Evolutionary conservation across 441 rosid species (phyloP).

Genomic region (Jatropha podagrica): DNA sequence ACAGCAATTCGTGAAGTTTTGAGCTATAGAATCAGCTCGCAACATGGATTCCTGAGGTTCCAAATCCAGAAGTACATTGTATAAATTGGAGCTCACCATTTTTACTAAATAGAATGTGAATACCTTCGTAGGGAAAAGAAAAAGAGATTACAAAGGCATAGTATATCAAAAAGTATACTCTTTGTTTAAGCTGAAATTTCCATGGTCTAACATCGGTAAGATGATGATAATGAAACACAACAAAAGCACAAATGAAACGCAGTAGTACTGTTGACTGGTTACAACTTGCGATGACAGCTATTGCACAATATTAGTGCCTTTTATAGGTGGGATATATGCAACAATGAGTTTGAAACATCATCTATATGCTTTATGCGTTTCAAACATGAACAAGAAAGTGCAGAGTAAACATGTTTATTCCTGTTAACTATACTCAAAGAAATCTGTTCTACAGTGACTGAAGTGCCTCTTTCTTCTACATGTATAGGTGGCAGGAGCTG

Average conservation of each 20-base stretch:
- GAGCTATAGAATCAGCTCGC: background rate
- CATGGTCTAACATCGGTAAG: background rate
- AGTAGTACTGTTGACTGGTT: background rate
- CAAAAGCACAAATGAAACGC: background rate
- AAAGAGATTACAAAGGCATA: background rate
- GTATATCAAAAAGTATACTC: too few species aligned
- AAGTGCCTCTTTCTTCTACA: background rate
- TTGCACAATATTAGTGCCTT: background rate
- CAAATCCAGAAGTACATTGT: background rate
- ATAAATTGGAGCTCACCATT: background rate
- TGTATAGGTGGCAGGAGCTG: conserved; percentile 68
- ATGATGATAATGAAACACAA: background rate
- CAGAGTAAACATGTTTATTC: background rate
- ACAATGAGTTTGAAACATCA: background rate
- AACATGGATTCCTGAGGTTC: background rate
- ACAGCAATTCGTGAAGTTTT: too few species aligned
- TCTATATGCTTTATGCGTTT: background rate
- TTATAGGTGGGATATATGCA: background rate
- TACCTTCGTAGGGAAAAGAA: background rate
- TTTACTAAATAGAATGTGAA: background rate
- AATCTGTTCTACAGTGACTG: background rate
- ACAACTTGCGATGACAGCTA: background rate
- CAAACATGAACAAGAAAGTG: background rate
- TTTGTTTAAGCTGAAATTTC: background rate
- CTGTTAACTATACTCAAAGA: background rate